A percentile compares a stretch with the other conserved stretches of the same genome.
Evolutionary conservation across 345 rosid genomes (phyloP).

Genomic region (Dipteronia sinensis): DNA sequence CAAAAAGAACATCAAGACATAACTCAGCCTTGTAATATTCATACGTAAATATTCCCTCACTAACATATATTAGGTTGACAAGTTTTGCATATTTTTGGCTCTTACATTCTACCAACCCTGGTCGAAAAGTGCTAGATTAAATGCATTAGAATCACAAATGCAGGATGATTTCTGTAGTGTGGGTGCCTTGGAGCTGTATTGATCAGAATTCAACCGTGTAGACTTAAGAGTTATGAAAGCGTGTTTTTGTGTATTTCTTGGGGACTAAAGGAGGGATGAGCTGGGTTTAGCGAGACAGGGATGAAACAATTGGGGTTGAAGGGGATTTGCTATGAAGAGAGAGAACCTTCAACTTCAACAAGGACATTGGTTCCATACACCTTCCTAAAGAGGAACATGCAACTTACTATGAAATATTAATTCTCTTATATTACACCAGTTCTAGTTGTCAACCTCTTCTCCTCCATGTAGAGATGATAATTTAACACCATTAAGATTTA

Average conservation of each 20-base stretch:
- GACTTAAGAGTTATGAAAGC: neutral
- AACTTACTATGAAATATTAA: neutral
- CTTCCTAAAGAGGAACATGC: neutral
- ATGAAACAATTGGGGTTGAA: neutral
- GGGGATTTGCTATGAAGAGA: neutral
- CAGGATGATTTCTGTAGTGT: too few species aligned
- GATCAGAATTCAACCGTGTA: neutral
- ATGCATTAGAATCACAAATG: too few species aligned
- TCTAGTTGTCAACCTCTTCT: neutral
- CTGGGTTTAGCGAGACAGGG: neutral
- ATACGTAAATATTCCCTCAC: too few species aligned
- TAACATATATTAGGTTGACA: too few species aligned
- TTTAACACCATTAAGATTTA: neutral
- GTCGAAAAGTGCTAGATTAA: too few species aligned
- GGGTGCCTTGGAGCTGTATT: too few species aligned
- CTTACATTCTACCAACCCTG: too few species aligned
- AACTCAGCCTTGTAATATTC: neutral
- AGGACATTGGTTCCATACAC: neutral
- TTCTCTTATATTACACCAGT: neutral
- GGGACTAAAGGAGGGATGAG: too few species aligned
- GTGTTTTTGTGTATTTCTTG: neutral
- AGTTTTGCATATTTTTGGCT: too few species aligned
- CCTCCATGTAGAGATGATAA: neutral
- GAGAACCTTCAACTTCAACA: neutral
- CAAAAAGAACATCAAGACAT: neutral